Percentiles rank a stretch among this genome's conserved stretches.
Conservation (phyloP, 805 yeast species). For the Wickerhamomyces silvicola region DNA sequence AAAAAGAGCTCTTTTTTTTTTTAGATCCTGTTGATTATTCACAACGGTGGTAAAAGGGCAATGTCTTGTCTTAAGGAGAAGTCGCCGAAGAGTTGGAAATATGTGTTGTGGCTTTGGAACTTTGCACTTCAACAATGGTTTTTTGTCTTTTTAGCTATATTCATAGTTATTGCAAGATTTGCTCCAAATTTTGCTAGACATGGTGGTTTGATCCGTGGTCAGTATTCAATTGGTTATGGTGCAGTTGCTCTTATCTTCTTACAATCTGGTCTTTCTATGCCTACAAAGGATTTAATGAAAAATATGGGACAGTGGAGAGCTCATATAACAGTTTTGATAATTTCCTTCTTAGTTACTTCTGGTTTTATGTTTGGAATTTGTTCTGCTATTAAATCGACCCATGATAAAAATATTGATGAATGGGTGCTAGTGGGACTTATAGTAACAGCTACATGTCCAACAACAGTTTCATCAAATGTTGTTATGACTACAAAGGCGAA, state of each 20-base stretch:
- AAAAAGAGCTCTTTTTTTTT: no score
- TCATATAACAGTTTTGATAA: slow-evolving; percentile 59
- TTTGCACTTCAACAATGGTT: slow-evolving; percentile 57
- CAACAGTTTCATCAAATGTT: slow-evolving; percentile 87
- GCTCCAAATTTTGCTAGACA: slow-evolving; percentile 81
- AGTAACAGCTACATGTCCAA: slow-evolving; percentile 82
- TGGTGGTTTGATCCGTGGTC: slow-evolving; percentile 69
- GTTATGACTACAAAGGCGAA: slow-evolving; percentile 85
- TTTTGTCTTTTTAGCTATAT: slow-evolving; percentile 61
- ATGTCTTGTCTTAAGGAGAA: no score
- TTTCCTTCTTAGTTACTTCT: slow-evolving; percentile 67
- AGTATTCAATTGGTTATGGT: slow-evolving; percentile 75
- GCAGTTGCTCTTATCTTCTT: slow-evolving; percentile 84
- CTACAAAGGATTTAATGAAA: slow-evolving; percentile 50
- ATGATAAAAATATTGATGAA: slow-evolving; percentile 52
- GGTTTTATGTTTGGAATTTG: slow-evolving; percentile 69
- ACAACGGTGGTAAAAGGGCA: no score
- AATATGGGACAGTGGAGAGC: slow-evolving; percentile 78
- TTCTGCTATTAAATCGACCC: slow-evolving; percentile 54
- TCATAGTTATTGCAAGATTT: slow-evolving; percentile 67
- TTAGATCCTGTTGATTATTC: no score
- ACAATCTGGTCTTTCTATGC: slow-evolving; percentile 75
- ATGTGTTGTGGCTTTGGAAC: slow-evolving; percentile 9
- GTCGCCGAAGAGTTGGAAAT: no score
- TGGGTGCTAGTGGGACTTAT: slow-evolving; percentile 81